Conservation (phyloP, 257 asterid genomes). For the Solanum sejunctum region DNA sequence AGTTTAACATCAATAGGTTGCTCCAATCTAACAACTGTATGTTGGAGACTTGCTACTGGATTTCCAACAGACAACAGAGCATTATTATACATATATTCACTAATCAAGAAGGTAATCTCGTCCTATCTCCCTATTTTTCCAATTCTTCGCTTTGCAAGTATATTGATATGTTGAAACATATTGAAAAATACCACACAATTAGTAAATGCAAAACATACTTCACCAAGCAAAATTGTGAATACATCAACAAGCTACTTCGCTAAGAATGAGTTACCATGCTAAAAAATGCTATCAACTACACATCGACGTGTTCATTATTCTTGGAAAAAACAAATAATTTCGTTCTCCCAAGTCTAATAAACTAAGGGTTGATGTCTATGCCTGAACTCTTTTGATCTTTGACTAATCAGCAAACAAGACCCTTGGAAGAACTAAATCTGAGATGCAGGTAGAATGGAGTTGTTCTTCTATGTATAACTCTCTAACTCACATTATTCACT, state of each 20-base stretch:
- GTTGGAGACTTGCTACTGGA: neutral
- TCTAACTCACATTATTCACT: neutral
- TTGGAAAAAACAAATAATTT: neutral
- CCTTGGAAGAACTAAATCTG: neutral
- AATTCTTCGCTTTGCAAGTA: neutral
- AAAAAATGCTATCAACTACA: neutral
- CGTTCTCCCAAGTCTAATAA: neutral
- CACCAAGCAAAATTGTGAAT: neutral
- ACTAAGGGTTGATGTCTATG: neutral
- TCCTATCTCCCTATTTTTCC: neutral
- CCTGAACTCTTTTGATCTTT: neutral
- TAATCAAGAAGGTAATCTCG: neutral
- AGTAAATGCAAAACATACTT: neutral
- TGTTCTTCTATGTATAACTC: neutral
- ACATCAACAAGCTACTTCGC: neutral
- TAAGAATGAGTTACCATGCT: neutral
- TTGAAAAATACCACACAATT: neutral
- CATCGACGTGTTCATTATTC: neutral
- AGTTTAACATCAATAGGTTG: neutral
- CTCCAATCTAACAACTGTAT: neutral
- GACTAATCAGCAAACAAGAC: neutral
- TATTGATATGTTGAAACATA: neutral
- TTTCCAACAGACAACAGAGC: neutral
- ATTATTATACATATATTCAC: neutral
- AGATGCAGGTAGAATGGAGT: neutral